These are phyloP conservation scores for Penicillium mononematosum DNA, from an alignment of 495 filamentous ascomycete species.

Conservation along the genomic window DNA sequence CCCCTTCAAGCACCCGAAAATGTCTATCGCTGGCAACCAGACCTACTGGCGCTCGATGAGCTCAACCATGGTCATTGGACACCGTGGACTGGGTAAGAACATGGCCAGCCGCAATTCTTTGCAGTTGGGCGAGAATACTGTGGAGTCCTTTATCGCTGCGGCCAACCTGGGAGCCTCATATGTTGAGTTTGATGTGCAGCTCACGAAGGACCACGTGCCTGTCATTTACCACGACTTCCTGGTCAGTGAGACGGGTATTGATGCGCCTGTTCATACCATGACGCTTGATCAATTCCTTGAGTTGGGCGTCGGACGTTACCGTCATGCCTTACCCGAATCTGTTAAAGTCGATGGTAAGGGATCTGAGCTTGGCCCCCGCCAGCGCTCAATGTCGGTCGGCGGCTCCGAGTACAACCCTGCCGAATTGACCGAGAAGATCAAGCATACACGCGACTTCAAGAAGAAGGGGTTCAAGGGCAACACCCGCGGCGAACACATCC, in stretches of 20 bases:
- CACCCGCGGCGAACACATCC: slow-evolving; percentile 87
- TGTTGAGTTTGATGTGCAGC: slow-evolving; percentile 93
- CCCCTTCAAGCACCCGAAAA: slow-evolving; percentile 89
- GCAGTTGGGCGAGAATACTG: slow-evolving; percentile 93
- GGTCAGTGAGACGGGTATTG: slow-evolving; percentile 96
- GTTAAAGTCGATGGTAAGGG: slow-evolving; percentile 19
- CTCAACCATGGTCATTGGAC: slow-evolving; percentile 88
- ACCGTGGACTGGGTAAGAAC: slow-evolving; percentile 92
- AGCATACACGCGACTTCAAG: slow-evolving; percentile 93
- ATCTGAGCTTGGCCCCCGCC: slow-evolving; percentile 28
- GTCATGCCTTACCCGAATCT: slow-evolving; percentile 14
- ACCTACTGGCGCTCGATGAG: slow-evolving; percentile 93
- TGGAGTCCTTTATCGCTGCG: slow-evolving; percentile 92
- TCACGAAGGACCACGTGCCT: slow-evolving; percentile 97
- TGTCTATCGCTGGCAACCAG: slow-evolving; percentile 82
- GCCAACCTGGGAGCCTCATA: slow-evolving; percentile 90
- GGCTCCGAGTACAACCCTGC: slow-evolving; percentile 50
- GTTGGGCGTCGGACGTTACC: slow-evolving; percentile 55
- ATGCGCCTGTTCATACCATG: slow-evolving; percentile 92
- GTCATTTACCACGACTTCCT: slow-evolving; percentile 99
- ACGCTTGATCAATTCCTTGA: slow-evolving; percentile 92
- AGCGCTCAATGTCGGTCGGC: slow-evolving; percentile 58
- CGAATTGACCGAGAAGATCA: slow-evolving; percentile 88
- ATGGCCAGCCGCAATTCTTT: slow-evolving; percentile 73
- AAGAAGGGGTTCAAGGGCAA: slow-evolving; percentile 94